Base-by-base conservation (phyloP, 73 alveolate species). In the Stentor roeselii region DNA sequence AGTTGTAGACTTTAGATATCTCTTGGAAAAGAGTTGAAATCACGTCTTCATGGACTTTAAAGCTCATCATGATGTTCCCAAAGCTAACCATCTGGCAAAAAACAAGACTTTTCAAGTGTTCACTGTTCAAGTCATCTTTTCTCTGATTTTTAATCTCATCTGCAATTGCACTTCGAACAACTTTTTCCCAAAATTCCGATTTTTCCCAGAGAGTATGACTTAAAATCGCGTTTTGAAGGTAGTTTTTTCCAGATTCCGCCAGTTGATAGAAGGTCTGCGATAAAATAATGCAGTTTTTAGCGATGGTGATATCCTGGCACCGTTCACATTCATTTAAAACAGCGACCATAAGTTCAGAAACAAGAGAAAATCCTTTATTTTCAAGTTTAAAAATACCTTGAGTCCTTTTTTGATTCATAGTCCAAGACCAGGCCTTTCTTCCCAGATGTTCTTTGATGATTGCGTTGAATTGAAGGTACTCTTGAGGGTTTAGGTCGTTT, bases 311-410 rank as follows among this genome's bases (percentile, higher is more conserved):
- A 67, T 67, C 80, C 41, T 32, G 41, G 0, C 21, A 21, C 37
- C 80, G 21, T 67, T 67, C 80, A 2, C 80, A 67, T 67, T 67
- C 80, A 67, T 67, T 67, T 1, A 67, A 34, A n/a, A 67, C 21
- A 67, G 80, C n/a, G 41, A 21, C 37, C 37, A 67, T 21, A 67
- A 67, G 80, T 34, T 67, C 80, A 30, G 50, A 1, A 21, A 67
- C 41, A 21, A 1, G 37, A 27, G 14, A n/a, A 67, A 67, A 67
- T n/a, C 80, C 80, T 21, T 67, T 32, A 21, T n/a, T 40, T 30
- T 21, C 0, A 21, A 67, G 37, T 32, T 27, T 0, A 67, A 67
- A 0, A 32, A 21, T 67, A 27, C 80, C 80, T 67, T 67, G n/a
- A 34, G n/a, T 67, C 21, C 37, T n/a, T 21, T 67, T 21, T 2